These are phyloP conservation scores for Sungouiozyma intestinalis DNA, from an alignment of 805 yeast genomes.

Conservation along the genomic window DNA sequence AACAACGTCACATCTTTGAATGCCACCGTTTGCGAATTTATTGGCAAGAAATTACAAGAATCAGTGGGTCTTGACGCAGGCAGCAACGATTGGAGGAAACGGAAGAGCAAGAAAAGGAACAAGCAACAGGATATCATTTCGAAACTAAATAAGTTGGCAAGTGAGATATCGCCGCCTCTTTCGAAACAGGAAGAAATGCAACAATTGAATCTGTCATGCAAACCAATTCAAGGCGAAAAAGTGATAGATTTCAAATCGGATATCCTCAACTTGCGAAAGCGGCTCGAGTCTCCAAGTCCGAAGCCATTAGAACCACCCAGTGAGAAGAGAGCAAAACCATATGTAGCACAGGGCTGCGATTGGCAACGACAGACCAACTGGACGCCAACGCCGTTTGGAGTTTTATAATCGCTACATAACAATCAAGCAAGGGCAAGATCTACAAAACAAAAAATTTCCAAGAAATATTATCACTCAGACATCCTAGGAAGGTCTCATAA, in stretches of 20 bases:
- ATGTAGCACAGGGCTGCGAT: too few species aligned
- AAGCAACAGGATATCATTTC: slow-evolving; percentile 5
- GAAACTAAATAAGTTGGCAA: too few species aligned
- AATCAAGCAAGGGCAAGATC: background rate
- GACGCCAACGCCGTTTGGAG: slow-evolving; percentile 49
- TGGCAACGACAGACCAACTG: slow-evolving; percentile 26
- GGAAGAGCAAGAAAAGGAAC: slow-evolving; percentile 14
- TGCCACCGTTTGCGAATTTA: slow-evolving; percentile 3
- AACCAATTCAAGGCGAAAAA: slow-evolving; percentile 1
- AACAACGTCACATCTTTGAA: slow-evolving; percentile 8
- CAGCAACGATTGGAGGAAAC: slow-evolving; percentile 12
- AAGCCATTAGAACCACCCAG: background rate
- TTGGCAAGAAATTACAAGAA: slow-evolving; percentile 5
- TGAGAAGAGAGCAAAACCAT: background rate
- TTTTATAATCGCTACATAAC: slow-evolving; percentile 10
- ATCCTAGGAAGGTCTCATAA: slow-evolving; percentile 75
- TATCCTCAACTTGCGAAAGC: background rate
- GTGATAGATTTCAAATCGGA: slow-evolving; percentile 1
- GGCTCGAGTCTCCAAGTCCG: background rate
- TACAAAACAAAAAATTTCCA: background rate
- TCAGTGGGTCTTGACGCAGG: background rate
- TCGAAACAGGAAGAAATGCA: background rate
- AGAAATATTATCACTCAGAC: slow-evolving; percentile 48
- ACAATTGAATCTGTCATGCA: background rate
- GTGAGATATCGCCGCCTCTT: background rate